Conservation (phyloP, 257 asterid species). For the Salvia hispanica region DNA sequence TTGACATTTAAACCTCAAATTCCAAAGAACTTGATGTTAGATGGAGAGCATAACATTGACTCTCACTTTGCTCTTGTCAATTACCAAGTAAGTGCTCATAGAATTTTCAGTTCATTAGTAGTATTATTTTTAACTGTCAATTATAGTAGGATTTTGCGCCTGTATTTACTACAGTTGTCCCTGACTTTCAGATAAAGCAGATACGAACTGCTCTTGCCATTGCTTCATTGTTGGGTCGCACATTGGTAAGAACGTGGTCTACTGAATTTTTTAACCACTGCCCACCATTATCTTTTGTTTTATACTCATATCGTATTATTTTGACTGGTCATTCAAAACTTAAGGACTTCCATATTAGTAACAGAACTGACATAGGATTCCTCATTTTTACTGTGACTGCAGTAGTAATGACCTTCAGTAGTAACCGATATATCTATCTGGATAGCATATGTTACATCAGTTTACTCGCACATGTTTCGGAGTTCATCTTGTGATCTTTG, state of each 20-base stretch:
- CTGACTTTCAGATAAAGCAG: slow-evolving; percentile 75
- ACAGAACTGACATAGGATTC: not conserved
- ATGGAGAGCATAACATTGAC: slow-evolving; percentile 78
- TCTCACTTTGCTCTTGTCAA: slow-evolving; percentile 92
- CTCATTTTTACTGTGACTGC: slow-evolving; percentile 15
- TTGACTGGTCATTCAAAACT: slow-evolving; percentile 1
- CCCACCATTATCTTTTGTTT: not conserved
- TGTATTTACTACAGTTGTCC: slow-evolving; percentile 30
- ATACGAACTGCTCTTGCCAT: slow-evolving; percentile 94
- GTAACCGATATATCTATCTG: slow-evolving; percentile 23
- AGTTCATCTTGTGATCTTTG: slow-evolving; percentile 47
- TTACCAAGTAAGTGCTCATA: slow-evolving; percentile 73
- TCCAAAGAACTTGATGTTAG: slow-evolving; percentile 88
- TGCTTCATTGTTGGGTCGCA: slow-evolving; percentile 85
- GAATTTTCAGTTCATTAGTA: slow-evolving; percentile 18
- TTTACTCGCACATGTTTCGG: slow-evolving; percentile 28
- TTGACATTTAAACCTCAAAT: slow-evolving; percentile 81
- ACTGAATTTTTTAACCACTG: not conserved
- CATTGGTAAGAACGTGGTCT: slow-evolving; percentile 68
- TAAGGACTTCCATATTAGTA: slow-evolving; percentile 1
- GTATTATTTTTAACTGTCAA: slow-evolving; percentile 10
- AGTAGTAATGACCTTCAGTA: slow-evolving; percentile 14
- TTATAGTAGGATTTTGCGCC: slow-evolving; percentile 15
- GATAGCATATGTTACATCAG: slow-evolving; percentile 16
- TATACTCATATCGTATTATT: not conserved